Conservation (phyloP, 1,139 yeast species). For the Blastobotrys serpentis region DNA sequence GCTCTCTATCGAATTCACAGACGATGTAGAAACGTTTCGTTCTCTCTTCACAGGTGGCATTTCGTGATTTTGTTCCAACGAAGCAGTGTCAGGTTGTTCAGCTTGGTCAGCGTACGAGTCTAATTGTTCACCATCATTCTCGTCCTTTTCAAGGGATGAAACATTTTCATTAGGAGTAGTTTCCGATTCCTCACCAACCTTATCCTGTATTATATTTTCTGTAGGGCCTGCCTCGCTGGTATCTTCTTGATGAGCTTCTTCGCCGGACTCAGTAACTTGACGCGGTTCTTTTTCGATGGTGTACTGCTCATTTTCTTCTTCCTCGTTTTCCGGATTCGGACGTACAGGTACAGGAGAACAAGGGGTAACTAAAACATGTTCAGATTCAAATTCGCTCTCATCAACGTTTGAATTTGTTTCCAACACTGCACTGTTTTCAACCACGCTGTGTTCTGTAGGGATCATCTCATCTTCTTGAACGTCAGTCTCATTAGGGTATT, state of each 20-base stretch:
- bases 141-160: constrained; percentile 6
- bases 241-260: neutral
- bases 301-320: constrained; percentile 6
- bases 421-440: neutral
- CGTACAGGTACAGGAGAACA: neutral
- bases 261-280: neutral
- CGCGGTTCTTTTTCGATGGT: constrained; percentile 5
- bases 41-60: neutral
- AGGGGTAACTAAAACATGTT: constrained; percentile 5
- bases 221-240: neutral
- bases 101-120: too few species aligned
- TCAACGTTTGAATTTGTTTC: constrained; percentile 1
- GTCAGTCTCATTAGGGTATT: too few species aligned
- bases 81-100: neutral
- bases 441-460: neutral
- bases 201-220: constrained; percentile 1
- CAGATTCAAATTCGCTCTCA: constrained; percentile 5
- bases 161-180: neutral
- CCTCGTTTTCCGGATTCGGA: neutral
- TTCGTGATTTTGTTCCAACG: neutral
- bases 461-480: too few species aligned
- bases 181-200: neutral
- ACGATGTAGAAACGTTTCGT: neutral
- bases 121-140: neutral
- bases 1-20: neutral